These are phyloP conservation scores for Tricholoma terreum DNA, from an alignment of 768 basidiomycete genomes.

Conservation along the genomic window DNA sequence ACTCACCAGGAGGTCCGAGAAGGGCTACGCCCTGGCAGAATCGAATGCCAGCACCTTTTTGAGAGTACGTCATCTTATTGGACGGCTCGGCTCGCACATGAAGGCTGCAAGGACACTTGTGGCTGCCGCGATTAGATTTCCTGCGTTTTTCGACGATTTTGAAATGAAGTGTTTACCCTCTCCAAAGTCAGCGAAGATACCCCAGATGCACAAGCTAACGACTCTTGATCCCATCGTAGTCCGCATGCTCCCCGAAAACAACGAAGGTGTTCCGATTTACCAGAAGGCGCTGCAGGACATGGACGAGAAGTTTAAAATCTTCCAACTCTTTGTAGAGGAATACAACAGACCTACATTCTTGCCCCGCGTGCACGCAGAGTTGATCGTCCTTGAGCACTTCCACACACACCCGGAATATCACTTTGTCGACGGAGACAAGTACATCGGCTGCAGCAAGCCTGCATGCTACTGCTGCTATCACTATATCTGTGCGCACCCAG, in stretches of 20 bases:
- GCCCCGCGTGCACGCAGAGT: not conserved
- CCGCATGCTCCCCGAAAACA: not conserved
- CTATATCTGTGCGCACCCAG: not conserved
- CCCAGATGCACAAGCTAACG: not conserved
- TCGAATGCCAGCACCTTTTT: not conserved
- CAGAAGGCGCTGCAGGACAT: not conserved
- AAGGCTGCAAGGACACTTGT: not conserved
- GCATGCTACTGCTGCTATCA: constrained; percentile 2
- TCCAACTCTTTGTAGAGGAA: not conserved
- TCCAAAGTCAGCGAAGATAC: not conserved
- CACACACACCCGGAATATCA: not conserved
- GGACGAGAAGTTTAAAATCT: not conserved
- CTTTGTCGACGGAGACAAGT: not conserved
- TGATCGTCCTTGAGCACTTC: not conserved
- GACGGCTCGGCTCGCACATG: not conserved
- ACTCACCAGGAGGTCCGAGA: not conserved
- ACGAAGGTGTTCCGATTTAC: not conserved
- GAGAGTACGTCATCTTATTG: not conserved
- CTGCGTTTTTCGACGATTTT: not conserved
- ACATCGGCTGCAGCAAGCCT: constrained; percentile 1
- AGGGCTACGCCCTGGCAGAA: not conserved
- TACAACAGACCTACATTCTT: not conserved
- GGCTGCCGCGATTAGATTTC: not conserved
- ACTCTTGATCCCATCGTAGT: not conserved
- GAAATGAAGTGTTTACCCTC: not conserved